Conservation (phyloP, 2,329 filamentous ascomycete species). For the Stagonosporopsis cucurbitacearum region DNA sequence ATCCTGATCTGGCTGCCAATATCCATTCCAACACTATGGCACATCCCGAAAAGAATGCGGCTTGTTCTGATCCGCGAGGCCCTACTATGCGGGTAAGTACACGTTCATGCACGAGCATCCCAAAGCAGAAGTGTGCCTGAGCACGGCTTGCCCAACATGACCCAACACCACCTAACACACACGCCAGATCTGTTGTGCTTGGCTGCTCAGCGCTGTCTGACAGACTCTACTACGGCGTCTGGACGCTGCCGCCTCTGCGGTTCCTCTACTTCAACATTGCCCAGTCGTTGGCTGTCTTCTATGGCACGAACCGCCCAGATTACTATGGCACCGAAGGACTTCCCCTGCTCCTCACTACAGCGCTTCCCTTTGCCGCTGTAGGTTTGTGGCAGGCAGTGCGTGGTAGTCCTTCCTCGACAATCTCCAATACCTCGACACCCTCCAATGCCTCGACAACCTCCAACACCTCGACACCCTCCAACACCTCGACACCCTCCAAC, state of each 20-base stretch:
- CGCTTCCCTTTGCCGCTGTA: constrained; percentile 74
- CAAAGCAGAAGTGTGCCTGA: background rate
- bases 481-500: too few relatives aligned
- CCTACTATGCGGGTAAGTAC: constrained; percentile 62
- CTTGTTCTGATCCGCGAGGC: constrained; percentile 67
- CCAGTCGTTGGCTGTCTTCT: constrained; percentile 88
- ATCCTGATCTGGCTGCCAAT: constrained; percentile 81
- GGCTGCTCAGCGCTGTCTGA: constrained; percentile 71
- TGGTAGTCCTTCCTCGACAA: constrained; percentile 1
- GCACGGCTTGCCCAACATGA: too few relatives aligned
- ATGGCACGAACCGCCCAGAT: constrained; percentile 87
- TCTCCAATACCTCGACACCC: too few relatives aligned
- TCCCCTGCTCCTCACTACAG: constrained; percentile 83
- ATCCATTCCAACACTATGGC: constrained; percentile 60
- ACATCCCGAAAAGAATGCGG: constrained; percentile 53
- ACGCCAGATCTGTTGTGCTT: constrained; percentile 62
- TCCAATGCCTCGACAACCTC: too few relatives aligned
- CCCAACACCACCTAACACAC: too few relatives aligned
- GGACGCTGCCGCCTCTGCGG: constrained; percentile 86
- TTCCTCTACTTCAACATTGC: constrained; percentile 92
- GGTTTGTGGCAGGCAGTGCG: constrained; percentile 63
- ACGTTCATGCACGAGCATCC: constrained; percentile 3
- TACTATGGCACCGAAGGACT: constrained; percentile 93
- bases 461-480: too few relatives aligned
- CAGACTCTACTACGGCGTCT: constrained; percentile 78